phyloP scores from a whole-genome alignment of 768 basidiomycete species.

The Russula sp. region DNA sequence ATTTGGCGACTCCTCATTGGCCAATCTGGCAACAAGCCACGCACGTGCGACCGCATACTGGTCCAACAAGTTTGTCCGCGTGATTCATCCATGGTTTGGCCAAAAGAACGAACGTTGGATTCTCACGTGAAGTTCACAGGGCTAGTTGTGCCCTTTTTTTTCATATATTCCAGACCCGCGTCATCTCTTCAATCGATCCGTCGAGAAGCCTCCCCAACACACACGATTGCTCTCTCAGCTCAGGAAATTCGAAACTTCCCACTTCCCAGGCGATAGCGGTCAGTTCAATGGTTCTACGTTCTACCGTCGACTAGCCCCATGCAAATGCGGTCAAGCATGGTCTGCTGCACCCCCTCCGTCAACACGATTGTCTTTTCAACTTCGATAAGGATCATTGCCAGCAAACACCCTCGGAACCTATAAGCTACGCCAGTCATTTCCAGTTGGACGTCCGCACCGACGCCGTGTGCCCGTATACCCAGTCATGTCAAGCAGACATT shows the following conservation, averaged over 20 bases:
- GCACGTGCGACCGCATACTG: slow-evolving; percentile 2
- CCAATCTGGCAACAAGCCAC: not conserved
- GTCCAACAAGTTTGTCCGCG: not conserved
- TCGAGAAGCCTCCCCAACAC: too few species aligned
- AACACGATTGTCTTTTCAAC: not conserved
- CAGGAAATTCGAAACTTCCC: too few species aligned
- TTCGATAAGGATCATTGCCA: not conserved
- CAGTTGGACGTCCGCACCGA: not conserved
- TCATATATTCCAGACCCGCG: not conserved
- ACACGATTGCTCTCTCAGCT: not conserved
- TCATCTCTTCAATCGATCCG: not conserved
- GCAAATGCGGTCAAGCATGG: not conserved
- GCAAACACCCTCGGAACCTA: not conserved
- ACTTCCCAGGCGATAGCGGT: not conserved
- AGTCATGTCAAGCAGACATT: too few species aligned
- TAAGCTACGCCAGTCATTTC: not conserved
- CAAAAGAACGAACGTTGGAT: too few species aligned
- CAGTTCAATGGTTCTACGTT: too few species aligned
- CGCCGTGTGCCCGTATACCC: too few species aligned
- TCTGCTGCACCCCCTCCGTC: too few species aligned
- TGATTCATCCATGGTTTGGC: not conserved
- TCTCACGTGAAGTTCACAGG: too few species aligned
- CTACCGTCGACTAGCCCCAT: too few species aligned
- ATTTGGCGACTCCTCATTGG: slow-evolving; percentile 20
- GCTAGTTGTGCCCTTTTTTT: not conserved